A percentile compares a stretch with the other conserved stretches of the same genome.
These are phyloP conservation scores for Vanrija sp. DNA, from an alignment of 1,284 basidiomycete genomes.

Conservation along the genomic window DNA sequence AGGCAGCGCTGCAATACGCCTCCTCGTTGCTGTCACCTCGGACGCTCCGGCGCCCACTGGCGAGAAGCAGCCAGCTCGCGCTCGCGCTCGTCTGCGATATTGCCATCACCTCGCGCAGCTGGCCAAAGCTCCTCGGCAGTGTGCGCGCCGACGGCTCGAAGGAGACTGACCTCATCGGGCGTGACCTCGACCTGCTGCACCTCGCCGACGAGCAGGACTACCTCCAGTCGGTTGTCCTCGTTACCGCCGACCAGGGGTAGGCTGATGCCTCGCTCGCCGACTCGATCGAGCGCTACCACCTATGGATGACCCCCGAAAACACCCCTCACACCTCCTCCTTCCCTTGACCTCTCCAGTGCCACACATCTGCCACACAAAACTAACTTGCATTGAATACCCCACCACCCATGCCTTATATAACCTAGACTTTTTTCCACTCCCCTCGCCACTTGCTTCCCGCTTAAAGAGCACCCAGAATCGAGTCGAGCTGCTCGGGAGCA, in stretches of 20 bases:
- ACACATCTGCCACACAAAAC: too few relatives aligned
- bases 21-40: slow-evolving; percentile 75
- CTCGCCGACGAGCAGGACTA: slow-evolving; percentile 69
- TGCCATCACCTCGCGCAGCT: slow-evolving; percentile 79
- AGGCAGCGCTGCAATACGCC: slow-evolving; percentile 92
- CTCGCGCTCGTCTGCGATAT: slow-evolving; percentile 86
- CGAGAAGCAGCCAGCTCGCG: slow-evolving; percentile 73
- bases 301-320: too few relatives aligned
- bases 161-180: slow-evolving; percentile 85
- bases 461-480: not conserved
- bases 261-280: slow-evolving; percentile 69
- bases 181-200: slow-evolving; percentile 70
- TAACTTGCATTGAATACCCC: too few relatives aligned
- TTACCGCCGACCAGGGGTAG: slow-evolving; percentile 71
- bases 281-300: slow-evolving; percentile 92
- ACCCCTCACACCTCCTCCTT: too few relatives aligned
- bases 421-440: too few relatives aligned
- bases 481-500: slow-evolving; percentile 12
- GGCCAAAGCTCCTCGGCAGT: slow-evolving; percentile 82
- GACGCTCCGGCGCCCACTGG: slow-evolving; percentile 64
- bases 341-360: too few relatives aligned
- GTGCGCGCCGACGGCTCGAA: slow-evolving; percentile 82
- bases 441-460: not conserved
- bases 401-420: too few relatives aligned
- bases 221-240: slow-evolving; percentile 75